Evolutionary conservation across 2,329 filamentous ascomycete species (phyloP).

Genomic region (Allantophomopsis lycopodina): DNA sequence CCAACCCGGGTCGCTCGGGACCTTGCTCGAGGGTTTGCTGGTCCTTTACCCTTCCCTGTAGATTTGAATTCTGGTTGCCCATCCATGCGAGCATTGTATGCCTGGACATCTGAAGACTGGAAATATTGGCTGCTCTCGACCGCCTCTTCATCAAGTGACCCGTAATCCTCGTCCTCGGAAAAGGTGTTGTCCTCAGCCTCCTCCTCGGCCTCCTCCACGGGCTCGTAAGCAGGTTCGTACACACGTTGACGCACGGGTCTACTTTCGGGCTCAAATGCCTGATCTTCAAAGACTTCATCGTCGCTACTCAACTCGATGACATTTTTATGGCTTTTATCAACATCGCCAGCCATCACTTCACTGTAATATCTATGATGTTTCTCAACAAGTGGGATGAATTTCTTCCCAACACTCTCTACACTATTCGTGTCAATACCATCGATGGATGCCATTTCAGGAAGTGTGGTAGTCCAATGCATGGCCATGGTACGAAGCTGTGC

Average conservation of each 20-base stretch:
- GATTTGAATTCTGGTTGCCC: too few species aligned
- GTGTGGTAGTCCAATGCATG: conserved; percentile 47
- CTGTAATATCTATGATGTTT: conserved; percentile 29
- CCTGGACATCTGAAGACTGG: not conserved
- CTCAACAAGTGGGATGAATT: conserved; percentile 45
- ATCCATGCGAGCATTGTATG: not conserved
- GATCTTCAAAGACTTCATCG: conserved; percentile 9
- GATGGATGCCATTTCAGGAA: conserved; percentile 49
- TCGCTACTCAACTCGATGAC: conserved; percentile 41
- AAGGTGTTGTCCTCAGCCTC: not conserved
- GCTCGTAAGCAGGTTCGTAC: conserved; percentile 2
- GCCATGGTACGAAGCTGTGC: conserved; percentile 60
- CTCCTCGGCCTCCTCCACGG: conserved; percentile 2
- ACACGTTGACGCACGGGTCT: not conserved
- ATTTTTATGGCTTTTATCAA: conserved; percentile 21
- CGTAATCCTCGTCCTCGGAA: not conserved
- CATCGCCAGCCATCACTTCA: conserved; percentile 29
- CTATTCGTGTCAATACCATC: conserved; percentile 47
- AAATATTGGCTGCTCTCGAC: not conserved
- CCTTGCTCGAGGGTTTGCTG: not conserved
- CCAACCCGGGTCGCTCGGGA: not conserved
- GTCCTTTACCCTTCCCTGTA: not conserved
- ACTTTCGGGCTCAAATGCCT: not conserved
- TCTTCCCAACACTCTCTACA: conserved; percentile 44
- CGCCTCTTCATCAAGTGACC: not conserved